Base-by-base conservation (phyloP, 1,284 basidiomycete genomes). In the Papiliotrema fonsecae region DNA sequence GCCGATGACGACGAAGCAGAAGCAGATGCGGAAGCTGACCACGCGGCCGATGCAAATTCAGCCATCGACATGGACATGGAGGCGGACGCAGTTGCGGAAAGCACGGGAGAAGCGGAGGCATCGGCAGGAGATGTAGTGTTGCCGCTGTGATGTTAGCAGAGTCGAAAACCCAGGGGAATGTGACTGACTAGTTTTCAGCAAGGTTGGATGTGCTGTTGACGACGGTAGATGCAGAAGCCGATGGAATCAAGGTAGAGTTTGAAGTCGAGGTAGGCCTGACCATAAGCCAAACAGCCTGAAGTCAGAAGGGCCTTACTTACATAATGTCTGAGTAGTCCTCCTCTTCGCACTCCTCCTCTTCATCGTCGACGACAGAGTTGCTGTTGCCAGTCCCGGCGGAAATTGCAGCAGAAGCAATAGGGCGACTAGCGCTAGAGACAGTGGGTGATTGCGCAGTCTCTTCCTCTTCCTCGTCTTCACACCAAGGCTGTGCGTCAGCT, bases 301-400 rank as follows among this genome's bases (percentile, higher is more conserved):
- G 28, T 13, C 31, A 34, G n/a, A 25, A n/a, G n/a, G n/a, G n/a
- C n/a, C n/a, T n/a, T n/a, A n/a, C n/a, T n/a, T n/a, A n/a, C n/a
- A n/a, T n/a, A n/a, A n/a, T n/a, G n/a, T n/a, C n/a, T n/a, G n/a
- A 18, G 37, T 25, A 18, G 31, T 9, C 32, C 27, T 21, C 30
- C 32, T 24, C 30, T 6, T 34, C 30, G 26, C 42, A 34, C 60
- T 70, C 39, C 51, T 56, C 22, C 51, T 69, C 16, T 61, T 63
- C 45, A 53, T 60, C 40, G 37, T 53, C 44, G 41, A 50, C 26
- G 14, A 47, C 16, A n/a, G 41, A 19, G 24, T 28, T 7, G 14
- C 5, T 22, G 21, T 11, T 31, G n/a, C 16, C 26, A n/a, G 6
- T 43, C 13, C 10, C 7, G 19, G 41, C 24, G 16, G 39, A 22